Evolutionary conservation across 148 eudicot genomes (phyloP).

Genomic region (Rhododendron ferrugineum): DNA sequence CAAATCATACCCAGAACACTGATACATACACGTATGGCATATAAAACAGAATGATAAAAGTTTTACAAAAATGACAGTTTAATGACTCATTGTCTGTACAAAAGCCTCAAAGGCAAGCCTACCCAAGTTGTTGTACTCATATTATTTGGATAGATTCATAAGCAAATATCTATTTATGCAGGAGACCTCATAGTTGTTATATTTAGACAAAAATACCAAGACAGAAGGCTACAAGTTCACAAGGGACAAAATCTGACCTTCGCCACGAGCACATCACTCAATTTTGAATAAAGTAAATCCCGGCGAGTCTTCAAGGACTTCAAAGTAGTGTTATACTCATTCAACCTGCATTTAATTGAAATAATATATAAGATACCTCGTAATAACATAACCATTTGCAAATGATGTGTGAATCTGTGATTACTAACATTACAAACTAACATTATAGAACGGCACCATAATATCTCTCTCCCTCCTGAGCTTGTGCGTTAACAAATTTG

Average conservation of each 20-base stretch:
- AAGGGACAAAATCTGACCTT: slow-evolving; percentile 48
- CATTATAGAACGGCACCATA: neutral
- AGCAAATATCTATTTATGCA: neutral
- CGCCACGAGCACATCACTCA: slow-evolving; percentile 57
- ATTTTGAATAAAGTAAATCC: slow-evolving; percentile 51
- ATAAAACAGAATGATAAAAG: neutral
- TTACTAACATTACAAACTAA: neutral
- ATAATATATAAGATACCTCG: neutral
- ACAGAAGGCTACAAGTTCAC: neutral
- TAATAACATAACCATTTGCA: neutral
- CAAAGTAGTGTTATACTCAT: slow-evolving; percentile 60
- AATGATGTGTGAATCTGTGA: too few relatives aligned
- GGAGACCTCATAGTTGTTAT: neutral
- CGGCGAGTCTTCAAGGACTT: slow-evolving; percentile 61
- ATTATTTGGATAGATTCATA: neutral
- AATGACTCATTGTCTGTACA: neutral
- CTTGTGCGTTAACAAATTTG: neutral
- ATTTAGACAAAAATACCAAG: neutral
- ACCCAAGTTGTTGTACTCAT: neutral
- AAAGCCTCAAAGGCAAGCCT: neutral
- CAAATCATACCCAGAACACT: neutral
- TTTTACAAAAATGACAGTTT: neutral
- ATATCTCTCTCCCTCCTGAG: neutral
- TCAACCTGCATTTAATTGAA: slow-evolving; percentile 46
- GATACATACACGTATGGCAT: neutral